Percentiles rank a stretch among this genome's conserved stretches.
phyloP scores from a whole-genome alignment of 345 rosid genomes.

The Rhizophora mangle region DNA sequence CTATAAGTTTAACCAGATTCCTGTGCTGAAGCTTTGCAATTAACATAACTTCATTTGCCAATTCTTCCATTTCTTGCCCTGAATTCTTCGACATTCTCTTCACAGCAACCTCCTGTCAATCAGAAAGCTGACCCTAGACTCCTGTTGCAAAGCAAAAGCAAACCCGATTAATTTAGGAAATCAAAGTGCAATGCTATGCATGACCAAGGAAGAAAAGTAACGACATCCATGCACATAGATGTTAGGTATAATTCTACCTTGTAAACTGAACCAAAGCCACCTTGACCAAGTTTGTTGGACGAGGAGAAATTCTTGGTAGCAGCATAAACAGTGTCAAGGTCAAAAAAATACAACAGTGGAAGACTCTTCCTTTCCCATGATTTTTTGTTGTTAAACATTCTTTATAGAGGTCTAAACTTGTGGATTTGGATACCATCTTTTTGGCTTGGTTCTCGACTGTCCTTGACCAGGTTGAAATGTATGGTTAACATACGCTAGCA shows the following conservation, averaged over 20 bases:
- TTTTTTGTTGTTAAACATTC: no score
- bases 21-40: constrained; percentile 71
- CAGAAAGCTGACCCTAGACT: background rate
- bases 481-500: background rate
- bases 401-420: no score
- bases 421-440: background rate
- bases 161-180: background rate
- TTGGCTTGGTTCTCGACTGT: constrained; percentile 10
- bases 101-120: constrained; percentile 68
- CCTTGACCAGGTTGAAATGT: background rate
- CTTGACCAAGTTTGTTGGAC: constrained; percentile 34
- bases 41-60: constrained; percentile 58
- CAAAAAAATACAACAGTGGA: no score
- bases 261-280: constrained; percentile 48
- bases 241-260: constrained; percentile 18
- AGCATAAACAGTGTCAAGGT: background rate
- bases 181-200: background rate
- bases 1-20: constrained; percentile 64
- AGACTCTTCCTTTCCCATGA: no score
- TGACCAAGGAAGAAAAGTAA: background rate
- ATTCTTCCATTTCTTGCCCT: constrained; percentile 67
- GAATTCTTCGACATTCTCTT: constrained; percentile 59
- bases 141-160: background rate
- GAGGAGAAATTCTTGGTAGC: constrained; percentile 34
- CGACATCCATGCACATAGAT: background rate